Evolutionary conservation across 371 early-diverging fungal species (phyloP), one percentile per base, ranked within the genome.

Genomic region (Mortierella sp.): DNA sequence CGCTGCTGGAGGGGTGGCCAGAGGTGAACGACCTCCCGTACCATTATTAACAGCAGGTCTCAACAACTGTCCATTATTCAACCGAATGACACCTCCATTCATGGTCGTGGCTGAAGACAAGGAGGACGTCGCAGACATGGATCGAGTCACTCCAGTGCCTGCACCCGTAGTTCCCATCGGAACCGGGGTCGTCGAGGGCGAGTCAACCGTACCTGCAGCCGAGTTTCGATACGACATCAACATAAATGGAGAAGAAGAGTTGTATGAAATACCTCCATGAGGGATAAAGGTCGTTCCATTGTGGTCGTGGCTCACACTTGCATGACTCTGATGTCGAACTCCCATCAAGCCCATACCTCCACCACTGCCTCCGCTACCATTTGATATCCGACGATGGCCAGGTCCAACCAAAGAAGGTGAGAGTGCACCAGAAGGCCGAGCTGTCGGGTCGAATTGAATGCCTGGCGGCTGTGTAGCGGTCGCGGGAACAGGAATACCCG

Each of bases 391-490:
- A 2, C 76, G 67, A 16, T 46, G 45, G n/a, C 28, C 46, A 15
- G 67, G 43, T 29, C 68, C 71, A 19, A 28, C 43, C 1, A 58
- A 14, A 1, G 75, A 69, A 1, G 70, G 70, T 3, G 68, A 67
- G 16, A 60, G 51, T 11, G 75, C 60, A 21, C 75, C 75, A 7
- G 64, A 44, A 45, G 71, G 19, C 16, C 65, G 57, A 26, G 68
- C 76, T 7, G 64, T 64, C 2, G 76, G 72, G 47, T 75, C 76
- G 61, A 75, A 75, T 6, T 71, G 62, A 18, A 75, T 71, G 16
- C 71, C 72, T 18, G 57, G 58, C 11, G 66, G 63, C 23, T 75
- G 70, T 25, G 48, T 59, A 14, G 53, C 62, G 18, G 50, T 56
- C 16, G 60, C 71, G 2, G 57, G 56, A 4, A 72, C 56, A 7